Conservation (phyloP, 306 rosid species). For the Begonia fuchsioides region DNA sequence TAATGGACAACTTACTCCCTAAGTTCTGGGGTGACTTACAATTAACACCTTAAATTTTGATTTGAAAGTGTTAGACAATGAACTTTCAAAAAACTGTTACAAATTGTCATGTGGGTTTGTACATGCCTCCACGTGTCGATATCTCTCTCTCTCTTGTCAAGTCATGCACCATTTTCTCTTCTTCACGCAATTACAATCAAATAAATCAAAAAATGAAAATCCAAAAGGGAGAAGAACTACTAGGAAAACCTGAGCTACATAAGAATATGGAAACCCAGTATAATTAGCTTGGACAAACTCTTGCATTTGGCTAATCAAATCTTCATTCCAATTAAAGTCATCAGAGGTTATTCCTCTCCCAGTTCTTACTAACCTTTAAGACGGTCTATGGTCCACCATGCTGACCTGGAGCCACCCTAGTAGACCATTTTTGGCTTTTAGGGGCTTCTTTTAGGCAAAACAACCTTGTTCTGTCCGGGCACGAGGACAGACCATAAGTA, state of each 20-base stretch:
- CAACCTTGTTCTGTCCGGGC: slow-evolving; percentile 51
- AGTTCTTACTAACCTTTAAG: slow-evolving; percentile 65
- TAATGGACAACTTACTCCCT: too few relatives aligned
- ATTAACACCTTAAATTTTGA: too few relatives aligned
- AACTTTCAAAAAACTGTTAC: too few relatives aligned
- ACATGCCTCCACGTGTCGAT: too few relatives aligned
- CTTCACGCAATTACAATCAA: too few relatives aligned
- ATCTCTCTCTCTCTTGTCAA: too few relatives aligned
- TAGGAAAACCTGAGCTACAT: background rate
- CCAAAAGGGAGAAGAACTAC: background rate
- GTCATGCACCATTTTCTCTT: too few relatives aligned
- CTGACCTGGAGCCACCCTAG: slow-evolving; percentile 75
- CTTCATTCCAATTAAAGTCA: slow-evolving; percentile 68
- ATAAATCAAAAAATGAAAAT: too few relatives aligned
- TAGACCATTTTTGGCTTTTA: slow-evolving; percentile 78
- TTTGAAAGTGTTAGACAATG: too few relatives aligned
- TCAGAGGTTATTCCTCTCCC: slow-evolving; percentile 59
- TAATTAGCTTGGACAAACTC: slow-evolving; percentile 24
- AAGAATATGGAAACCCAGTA: slow-evolving; percentile 24
- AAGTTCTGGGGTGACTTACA: too few relatives aligned
- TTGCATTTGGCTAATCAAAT: slow-evolving; percentile 51
- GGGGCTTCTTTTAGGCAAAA: slow-evolving; percentile 74
- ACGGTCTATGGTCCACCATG: slow-evolving; percentile 74
- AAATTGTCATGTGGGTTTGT: too few relatives aligned
- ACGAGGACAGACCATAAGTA: slow-evolving; percentile 25